These are phyloP conservation scores for Juglanconis juglandina DNA, from an alignment of 2,329 filamentous ascomycete genomes.

Conservation along the genomic window DNA sequence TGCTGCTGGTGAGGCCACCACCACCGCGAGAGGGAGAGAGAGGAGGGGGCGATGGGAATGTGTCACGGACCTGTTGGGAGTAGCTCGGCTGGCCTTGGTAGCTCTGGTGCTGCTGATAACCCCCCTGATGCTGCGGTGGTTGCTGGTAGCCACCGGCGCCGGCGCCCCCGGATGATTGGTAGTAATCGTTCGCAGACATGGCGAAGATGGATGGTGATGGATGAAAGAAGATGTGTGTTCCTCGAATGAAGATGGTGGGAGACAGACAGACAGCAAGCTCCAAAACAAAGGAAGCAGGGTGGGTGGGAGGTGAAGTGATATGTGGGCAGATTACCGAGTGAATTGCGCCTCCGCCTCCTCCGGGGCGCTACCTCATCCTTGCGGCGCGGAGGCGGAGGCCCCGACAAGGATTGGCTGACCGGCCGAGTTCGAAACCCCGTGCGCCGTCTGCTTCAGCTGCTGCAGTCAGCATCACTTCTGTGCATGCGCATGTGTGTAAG, in stretches of 20 bases:
- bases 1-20: background rate
- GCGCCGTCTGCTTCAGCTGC: background rate
- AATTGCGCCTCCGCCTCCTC: background rate
- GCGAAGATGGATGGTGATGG: background rate
- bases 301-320: background rate
- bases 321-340: background rate
- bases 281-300: background rate
- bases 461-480: background rate
- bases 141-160: slow-evolving; percentile 11
- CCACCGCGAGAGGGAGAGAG: background rate
- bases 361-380: background rate
- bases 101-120: slow-evolving; percentile 15
- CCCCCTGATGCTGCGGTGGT: slow-evolving; percentile 20
- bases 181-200: slow-evolving; percentile 25
- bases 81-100: slow-evolving; percentile 22
- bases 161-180: slow-evolving; percentile 10
- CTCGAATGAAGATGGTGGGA: background rate
- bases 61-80: slow-evolving; percentile 23
- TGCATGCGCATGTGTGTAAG: no score
- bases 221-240: background rate
- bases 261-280: background rate
- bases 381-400: background rate
- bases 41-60: background rate
- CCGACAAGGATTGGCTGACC: background rate
- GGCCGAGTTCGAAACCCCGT: background rate